Evolutionary conservation across 306 rosid genomes (phyloP).

Genomic region (Rubus parviflorus): DNA sequence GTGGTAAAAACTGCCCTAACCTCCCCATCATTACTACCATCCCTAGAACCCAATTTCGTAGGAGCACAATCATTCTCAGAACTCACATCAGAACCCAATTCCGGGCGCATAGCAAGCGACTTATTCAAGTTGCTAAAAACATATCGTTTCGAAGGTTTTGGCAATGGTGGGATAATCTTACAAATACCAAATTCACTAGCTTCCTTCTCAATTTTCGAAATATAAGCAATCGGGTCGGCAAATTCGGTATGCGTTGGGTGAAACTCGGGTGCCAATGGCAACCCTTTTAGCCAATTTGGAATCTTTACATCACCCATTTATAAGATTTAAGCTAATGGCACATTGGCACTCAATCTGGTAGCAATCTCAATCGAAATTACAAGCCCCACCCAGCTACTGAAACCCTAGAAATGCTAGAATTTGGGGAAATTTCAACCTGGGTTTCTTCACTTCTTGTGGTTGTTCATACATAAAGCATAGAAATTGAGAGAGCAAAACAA

Average conservation of each 20-base stretch:
- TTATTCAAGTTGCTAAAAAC: conserved; percentile 76
- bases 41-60: conserved; percentile 36
- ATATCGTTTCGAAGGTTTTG: conserved; percentile 81
- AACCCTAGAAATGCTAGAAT: conserved; percentile 60
- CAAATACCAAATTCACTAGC: conserved; percentile 89
- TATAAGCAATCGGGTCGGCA: conserved; percentile 94
- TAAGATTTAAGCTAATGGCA: conserved; percentile 30
- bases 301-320: conserved; percentile 82
- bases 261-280: conserved; percentile 96
- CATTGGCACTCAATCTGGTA: conserved; percentile 28
- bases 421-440: conserved; percentile 34
- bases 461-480: conserved; percentile 18
- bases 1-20: conserved; percentile 84
- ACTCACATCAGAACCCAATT: conserved; percentile 47
- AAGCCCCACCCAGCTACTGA: conserved; percentile 8
- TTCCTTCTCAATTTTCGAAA: conserved; percentile 96
- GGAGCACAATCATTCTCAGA: conserved; percentile 32
- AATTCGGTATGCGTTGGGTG: conserved; percentile 95
- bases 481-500: conserved; percentile 26
- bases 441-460: conserved; percentile 4
- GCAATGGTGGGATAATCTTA: conserved; percentile 90
- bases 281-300: conserved; percentile 78
- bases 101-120: conserved; percentile 75
- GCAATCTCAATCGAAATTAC: conserved; percentile 21
- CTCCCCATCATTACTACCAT: conserved; percentile 50